Evolutionary conservation across 2,329 filamentous ascomycete genomes (phyloP).

Genomic region (Emergomyces pasteurianus): DNA sequence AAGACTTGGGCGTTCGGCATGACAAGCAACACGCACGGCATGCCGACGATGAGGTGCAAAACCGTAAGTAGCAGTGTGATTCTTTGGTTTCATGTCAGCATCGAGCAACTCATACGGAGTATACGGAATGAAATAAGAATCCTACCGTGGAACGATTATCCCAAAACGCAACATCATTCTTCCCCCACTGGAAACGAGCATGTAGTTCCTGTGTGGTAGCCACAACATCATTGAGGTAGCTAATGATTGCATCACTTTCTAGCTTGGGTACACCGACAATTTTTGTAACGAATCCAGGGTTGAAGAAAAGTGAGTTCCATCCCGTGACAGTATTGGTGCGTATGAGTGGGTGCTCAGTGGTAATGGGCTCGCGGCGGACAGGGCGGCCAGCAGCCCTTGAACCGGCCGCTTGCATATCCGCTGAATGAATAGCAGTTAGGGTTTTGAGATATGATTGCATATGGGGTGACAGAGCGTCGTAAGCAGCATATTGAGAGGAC

Average conservation of each 20-base stretch:
- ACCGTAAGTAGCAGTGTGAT: conserved; percentile 45
- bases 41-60: conserved; percentile 46
- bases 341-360: conserved; percentile 45
- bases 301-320: conserved; percentile 50
- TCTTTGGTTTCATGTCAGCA: conserved; percentile 21
- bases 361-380: conserved; percentile 41
- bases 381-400: conserved; percentile 39
- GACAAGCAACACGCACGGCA: conserved; percentile 38
- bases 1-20: conserved; percentile 37
- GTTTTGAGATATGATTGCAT: conserved; percentile 49
- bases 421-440: conserved; percentile 45
- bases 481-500: conserved; percentile 48
- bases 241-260: conserved; percentile 42
- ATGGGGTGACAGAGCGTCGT: conserved; percentile 42
- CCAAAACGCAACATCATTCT: conserved; percentile 56
- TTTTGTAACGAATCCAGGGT: conserved; percentile 45
- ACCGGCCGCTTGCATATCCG: conserved; percentile 42
- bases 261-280: conserved; percentile 48
- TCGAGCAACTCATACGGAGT: not conserved
- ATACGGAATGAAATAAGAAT: not conserved
- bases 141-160: conserved; percentile 48
- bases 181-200: conserved; percentile 53
- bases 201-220: conserved; percentile 55
- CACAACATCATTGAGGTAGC: conserved; percentile 43
- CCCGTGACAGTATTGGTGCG: conserved; percentile 50